Evolutionary conservation across 176 grass and related monocot species (phyloP).

Genomic region (Otatea glauca): DNA sequence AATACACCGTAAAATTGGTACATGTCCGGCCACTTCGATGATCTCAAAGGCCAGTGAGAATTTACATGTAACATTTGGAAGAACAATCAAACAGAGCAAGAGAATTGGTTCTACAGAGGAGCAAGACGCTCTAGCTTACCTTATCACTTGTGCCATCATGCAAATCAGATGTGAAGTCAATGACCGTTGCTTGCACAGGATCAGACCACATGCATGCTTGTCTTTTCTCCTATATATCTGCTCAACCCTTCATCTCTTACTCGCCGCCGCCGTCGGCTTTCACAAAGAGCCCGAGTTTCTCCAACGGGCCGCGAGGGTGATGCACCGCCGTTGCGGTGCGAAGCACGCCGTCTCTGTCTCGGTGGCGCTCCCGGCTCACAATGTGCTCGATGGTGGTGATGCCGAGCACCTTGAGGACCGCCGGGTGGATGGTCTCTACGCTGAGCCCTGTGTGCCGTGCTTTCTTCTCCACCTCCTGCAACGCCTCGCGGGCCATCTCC

Average conservation of each 20-base stretch:
- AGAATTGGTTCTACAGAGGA: not conserved
- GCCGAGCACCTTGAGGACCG: conserved; percentile 26
- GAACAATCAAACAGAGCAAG: not conserved
- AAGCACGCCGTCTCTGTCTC: not conserved
- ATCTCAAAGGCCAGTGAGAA: not conserved
- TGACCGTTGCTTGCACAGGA: not conserved
- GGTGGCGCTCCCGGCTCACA: conserved; percentile 19
- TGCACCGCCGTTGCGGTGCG: not conserved
- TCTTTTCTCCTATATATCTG: not conserved
- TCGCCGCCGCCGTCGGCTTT: not conserved
- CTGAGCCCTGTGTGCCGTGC: not conserved
- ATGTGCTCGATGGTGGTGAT: conserved; percentile 26
- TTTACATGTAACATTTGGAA: not conserved
- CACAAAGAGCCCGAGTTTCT: conserved; percentile 27
- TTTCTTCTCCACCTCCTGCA: not conserved
- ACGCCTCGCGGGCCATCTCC: not conserved
- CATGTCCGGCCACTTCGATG: not conserved
- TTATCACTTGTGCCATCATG: not conserved
- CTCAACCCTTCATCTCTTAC: not conserved
- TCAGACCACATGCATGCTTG: not conserved
- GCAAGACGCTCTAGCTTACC: not conserved
- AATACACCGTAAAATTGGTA: too few relatives aligned
- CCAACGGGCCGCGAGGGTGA: not conserved
- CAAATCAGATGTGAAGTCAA: not conserved
- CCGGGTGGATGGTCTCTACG: not conserved